These are phyloP conservation scores for Eragrostis tef DNA, from an alignment of 202 grass and related monocot genomes.

Conservation along the genomic window DNA sequence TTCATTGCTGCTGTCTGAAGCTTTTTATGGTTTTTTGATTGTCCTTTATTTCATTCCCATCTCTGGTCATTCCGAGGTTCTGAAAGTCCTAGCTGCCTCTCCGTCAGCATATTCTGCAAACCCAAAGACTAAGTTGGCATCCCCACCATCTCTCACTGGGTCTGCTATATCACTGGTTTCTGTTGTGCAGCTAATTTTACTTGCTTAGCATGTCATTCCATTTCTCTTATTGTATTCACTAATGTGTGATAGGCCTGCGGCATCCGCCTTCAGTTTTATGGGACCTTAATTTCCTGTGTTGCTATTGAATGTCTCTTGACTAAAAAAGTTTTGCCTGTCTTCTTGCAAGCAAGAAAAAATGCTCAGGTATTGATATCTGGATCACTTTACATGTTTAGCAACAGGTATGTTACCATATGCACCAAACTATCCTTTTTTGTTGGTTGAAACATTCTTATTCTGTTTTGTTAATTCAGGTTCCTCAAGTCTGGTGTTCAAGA, in stretches of 20 bases:
- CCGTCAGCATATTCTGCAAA: conserved; percentile 94
- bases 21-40: background rate
- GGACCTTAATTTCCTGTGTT: background rate
- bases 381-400: conserved; percentile 91
- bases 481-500: conserved; percentile 82
- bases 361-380: conserved; percentile 80
- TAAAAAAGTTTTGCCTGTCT: conserved; percentile 28
- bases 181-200: conserved; percentile 76
- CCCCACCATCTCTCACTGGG: conserved; percentile 79
- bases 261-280: conserved; percentile 4
- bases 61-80: conserved; percentile 51
- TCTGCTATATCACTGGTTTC: conserved; percentile 85
- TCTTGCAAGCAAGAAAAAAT: conserved; percentile 88
- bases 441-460: conserved; percentile 8
- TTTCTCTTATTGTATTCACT: background rate
- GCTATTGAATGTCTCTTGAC: conserved; percentile 9
- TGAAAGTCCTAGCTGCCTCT: conserved; percentile 90
- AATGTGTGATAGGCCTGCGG: background rate
- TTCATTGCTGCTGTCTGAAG: conserved; percentile 8
- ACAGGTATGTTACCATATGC: conserved; percentile 54
- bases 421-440: conserved; percentile 29
- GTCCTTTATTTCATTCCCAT: background rate
- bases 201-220: conserved; percentile 1
- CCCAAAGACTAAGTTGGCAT: conserved; percentile 67
- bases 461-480: conserved; percentile 54